Percentiles rank a stretch among this genome's conserved stretches.
phyloP scores from a whole-genome alignment of 306 rosid genomes.

The Cucurbita pepo region DNA sequence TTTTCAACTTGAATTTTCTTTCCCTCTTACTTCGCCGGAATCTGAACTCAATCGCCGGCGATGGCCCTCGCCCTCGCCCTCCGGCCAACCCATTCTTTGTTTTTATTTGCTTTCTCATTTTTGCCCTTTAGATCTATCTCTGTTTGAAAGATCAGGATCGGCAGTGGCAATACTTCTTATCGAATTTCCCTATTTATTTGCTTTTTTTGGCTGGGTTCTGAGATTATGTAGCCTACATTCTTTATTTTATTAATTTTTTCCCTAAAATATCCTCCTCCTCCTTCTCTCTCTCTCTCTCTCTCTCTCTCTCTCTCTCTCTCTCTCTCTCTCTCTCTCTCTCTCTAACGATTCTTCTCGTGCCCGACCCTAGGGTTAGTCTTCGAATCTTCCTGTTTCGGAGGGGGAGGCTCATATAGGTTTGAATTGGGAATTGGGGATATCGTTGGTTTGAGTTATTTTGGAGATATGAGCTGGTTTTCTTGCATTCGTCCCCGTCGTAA shows the following conservation, averaged over 20 bases:
- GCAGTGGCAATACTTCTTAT: not conserved
- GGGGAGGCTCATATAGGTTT: not conserved
- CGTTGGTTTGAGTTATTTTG: conserved; percentile 2
- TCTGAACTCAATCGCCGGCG: not conserved
- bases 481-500: conserved; percentile 28
- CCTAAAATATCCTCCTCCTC: not conserved
- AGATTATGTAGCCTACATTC: not conserved
- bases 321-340: not conserved
- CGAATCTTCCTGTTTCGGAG: conserved; percentile 11
- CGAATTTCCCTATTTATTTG: not conserved
- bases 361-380: conserved; percentile 1
- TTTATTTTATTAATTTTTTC: not conserved
- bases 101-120: not conserved
- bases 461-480: conserved; percentile 37
- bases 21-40: not conserved
- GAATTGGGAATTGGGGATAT: not conserved
- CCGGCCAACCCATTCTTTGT: not conserved
- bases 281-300: not conserved
- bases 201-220: not conserved
- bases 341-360: not conserved
- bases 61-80: not conserved
- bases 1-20: not conserved
- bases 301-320: not conserved
- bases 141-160: not conserved
- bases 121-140: not conserved